Percentiles rank a stretch among this genome's conserved stretches.
Evolutionary conservation across 495 filamentous ascomycete species (phyloP).

Genomic region (Penicillium silybi): DNA sequence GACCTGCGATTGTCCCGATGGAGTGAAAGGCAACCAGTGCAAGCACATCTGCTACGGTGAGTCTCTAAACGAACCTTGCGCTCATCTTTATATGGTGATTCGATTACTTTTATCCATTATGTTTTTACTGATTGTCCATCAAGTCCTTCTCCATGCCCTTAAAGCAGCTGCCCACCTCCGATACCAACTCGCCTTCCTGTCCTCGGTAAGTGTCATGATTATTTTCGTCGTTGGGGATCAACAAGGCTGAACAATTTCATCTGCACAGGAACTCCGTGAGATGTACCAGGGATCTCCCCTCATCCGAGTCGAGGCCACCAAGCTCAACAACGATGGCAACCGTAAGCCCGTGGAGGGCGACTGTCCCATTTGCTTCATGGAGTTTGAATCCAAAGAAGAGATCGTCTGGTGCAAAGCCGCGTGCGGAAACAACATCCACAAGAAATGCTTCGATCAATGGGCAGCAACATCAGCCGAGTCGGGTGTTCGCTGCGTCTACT

Average conservation of each 20-base stretch:
- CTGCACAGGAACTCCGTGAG: conserved; percentile 53
- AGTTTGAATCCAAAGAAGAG: conserved; percentile 51
- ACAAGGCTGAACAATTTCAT: not conserved
- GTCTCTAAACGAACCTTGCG: not conserved
- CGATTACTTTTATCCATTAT: not conserved
- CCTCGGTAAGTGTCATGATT: conserved; percentile 32
- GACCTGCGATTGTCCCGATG: conserved; percentile 65
- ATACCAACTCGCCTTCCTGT: conserved; percentile 72
- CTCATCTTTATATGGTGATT: not conserved
- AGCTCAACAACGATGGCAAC: conserved; percentile 37
- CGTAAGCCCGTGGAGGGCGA: conserved; percentile 65
- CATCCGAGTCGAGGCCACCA: conserved; percentile 13
- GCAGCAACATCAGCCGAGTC: conserved; percentile 47
- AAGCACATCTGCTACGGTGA: conserved; percentile 68
- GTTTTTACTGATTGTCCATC: conserved; percentile 18
- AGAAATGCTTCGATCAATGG: conserved; percentile 69
- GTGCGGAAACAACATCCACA: conserved; percentile 79
- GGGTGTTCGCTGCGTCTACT: conserved; percentile 64
- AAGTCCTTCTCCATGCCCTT: conserved; percentile 62
- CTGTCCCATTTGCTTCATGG: conserved; percentile 75
- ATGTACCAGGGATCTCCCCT: conserved; percentile 37
- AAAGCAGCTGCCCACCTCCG: conserved; percentile 58
- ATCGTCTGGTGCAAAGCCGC: conserved; percentile 68
- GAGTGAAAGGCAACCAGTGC: conserved; percentile 62
- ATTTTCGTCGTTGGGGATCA: not conserved